These are phyloP conservation scores for Xylaria palmicola DNA, from an alignment of 495 filamentous ascomycete species.

Conservation along the genomic window DNA sequence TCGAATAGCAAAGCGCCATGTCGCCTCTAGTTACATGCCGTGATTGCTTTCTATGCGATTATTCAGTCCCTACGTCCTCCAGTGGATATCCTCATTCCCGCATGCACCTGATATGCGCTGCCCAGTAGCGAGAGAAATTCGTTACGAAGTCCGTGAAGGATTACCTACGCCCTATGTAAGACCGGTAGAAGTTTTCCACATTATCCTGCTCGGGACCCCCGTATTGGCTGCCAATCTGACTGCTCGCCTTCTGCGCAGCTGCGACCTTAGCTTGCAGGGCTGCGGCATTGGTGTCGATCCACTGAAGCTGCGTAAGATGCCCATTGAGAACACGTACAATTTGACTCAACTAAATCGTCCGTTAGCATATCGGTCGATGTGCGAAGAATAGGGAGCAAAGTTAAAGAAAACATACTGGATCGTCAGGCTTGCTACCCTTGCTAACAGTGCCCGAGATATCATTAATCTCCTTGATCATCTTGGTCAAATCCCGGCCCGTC, in stretches of 20 bases:
- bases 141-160: neutral
- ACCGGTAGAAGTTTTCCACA: constrained; percentile 79
- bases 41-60: constrained; percentile 10
- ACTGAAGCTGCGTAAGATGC: constrained; percentile 83
- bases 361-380: constrained; percentile 19
- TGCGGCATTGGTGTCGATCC: constrained; percentile 83
- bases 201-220: constrained; percentile 61
- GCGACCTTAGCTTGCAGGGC: constrained; percentile 75
- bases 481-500: constrained; percentile 84
- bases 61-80: neutral
- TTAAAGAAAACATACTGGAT: constrained; percentile 69
- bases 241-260: constrained; percentile 72
- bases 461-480: constrained; percentile 99
- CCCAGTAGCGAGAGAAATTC: neutral
- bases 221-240: constrained; percentile 60
- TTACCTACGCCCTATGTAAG: constrained; percentile 66
- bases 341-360: constrained; percentile 69
- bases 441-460: constrained; percentile 75
- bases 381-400: constrained; percentile 1
- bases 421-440: constrained; percentile 85
- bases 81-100: neutral
- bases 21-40: constrained; percentile 19
- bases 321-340: constrained; percentile 93
- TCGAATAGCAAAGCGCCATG: constrained; percentile 25
- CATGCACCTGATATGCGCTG: neutral